Percentiles rank a stretch among this genome's conserved stretches.
Conservation (phyloP, 2,329 filamentous ascomycete genomes). For the Colletotrichum truncatum region DNA sequence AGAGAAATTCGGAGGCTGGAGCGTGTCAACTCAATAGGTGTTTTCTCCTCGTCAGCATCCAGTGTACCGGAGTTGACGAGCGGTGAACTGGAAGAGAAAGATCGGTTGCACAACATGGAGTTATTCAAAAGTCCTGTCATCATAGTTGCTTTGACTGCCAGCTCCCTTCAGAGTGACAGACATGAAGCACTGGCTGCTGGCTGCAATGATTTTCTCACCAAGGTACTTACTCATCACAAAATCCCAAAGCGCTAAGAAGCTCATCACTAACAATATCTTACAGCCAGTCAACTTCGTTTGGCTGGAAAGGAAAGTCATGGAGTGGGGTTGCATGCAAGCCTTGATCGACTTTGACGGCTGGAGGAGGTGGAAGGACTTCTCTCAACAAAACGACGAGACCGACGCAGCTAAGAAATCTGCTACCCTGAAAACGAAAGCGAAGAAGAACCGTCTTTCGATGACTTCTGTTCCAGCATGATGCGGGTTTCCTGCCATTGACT, state of each 20-base stretch:
- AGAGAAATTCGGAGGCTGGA: constrained; percentile 93
- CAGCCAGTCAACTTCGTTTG: constrained; percentile 97
- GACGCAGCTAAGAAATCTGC: constrained; percentile 52
- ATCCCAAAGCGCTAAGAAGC: neutral
- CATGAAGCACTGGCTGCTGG: constrained; percentile 95
- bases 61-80: constrained; percentile 52
- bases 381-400: constrained; percentile 54
- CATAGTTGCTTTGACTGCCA: constrained; percentile 95
- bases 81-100: constrained; percentile 66
- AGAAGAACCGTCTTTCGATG: constrained; percentile 54
- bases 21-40: constrained; percentile 89
- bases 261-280: constrained; percentile 27
- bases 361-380: constrained; percentile 95
- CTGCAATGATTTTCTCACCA: constrained; percentile 98
- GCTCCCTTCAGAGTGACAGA: constrained; percentile 91
- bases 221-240: constrained; percentile 64
- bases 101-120: constrained; percentile 72
- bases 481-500: neutral
- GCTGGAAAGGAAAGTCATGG: constrained; percentile 97
- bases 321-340: constrained; percentile 99
- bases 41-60: constrained; percentile 76
- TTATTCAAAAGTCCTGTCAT: constrained; percentile 97
- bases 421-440: constrained; percentile 49
- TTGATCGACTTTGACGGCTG: constrained; percentile 98
- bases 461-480: constrained; percentile 33